Conservation (phyloP, 176 grass and related monocot species). For the Typha latifolia region DNA sequence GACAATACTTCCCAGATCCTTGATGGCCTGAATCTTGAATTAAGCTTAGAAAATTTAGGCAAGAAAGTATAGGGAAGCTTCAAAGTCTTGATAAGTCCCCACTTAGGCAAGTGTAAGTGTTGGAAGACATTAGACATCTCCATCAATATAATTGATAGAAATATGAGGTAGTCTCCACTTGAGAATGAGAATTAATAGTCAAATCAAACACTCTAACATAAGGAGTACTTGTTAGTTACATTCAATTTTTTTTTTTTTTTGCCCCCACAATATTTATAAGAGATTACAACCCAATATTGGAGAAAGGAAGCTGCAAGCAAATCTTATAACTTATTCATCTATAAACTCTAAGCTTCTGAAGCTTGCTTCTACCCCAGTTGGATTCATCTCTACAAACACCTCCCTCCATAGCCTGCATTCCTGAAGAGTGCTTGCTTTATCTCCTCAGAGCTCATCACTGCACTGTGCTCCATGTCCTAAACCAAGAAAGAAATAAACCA, state of each 20-base stretch:
- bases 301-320: background rate
- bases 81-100: background rate
- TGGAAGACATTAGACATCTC: too few relatives aligned
- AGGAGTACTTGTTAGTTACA: background rate
- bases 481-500: background rate
- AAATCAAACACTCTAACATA: too few relatives aligned
- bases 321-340: background rate
- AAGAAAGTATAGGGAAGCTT: background rate
- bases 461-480: slow-evolving; percentile 53
- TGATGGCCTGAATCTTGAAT: background rate
- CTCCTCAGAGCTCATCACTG: slow-evolving; percentile 48
- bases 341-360: background rate
- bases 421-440: slow-evolving; percentile 83
- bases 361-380: background rate
- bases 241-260: background rate
- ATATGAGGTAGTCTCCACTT: too few relatives aligned
- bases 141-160: too few relatives aligned
- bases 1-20: slow-evolving; percentile 1
- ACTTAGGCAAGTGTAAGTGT: background rate
- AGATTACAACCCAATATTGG: background rate
- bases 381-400: slow-evolving; percentile 68
- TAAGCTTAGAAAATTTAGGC: background rate
- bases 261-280: too few relatives aligned
- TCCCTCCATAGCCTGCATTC: slow-evolving; percentile 80
- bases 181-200: too few relatives aligned